Conservation (phyloP, 225 moss, liverwort and hornwort species). For the Thuidium tamariscinum region DNA sequence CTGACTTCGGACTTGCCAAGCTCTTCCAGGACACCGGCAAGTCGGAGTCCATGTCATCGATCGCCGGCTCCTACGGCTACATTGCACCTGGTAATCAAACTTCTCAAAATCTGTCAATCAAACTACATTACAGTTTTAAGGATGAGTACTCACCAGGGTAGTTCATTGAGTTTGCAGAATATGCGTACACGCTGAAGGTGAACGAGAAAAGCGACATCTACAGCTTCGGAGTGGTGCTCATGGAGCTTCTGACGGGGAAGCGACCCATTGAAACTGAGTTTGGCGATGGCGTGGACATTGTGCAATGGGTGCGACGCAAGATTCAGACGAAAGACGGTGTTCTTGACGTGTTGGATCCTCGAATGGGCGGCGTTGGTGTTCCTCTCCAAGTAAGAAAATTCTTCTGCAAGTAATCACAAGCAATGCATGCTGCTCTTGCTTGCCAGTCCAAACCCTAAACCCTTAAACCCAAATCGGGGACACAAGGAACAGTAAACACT, state of each 20-base stretch:
- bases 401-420: neutral
- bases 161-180: constrained; percentile 33
- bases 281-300: constrained; percentile 94
- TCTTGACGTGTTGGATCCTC: constrained; percentile 65
- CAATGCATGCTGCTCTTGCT: neutral
- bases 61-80: constrained; percentile 85
- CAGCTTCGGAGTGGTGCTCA: constrained; percentile 92
- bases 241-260: constrained; percentile 90
- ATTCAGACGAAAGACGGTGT: constrained; percentile 86
- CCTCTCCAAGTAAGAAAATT: constrained; percentile 44
- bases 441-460: neutral
- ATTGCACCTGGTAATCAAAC: constrained; percentile 60
- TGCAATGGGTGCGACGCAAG: constrained; percentile 88
- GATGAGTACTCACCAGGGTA: neutral
- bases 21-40: constrained; percentile 71
- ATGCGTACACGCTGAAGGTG: constrained; percentile 91
- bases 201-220: constrained; percentile 97
- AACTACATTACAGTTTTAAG: neutral
- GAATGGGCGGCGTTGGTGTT: constrained; percentile 62
- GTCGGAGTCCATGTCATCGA: constrained; percentile 92
- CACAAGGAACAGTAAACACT: neutral
- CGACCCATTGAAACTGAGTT: constrained; percentile 85
- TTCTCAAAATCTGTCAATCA: neutral
- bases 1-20: constrained; percentile 87
- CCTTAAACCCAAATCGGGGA: neutral